phyloP scores from a whole-genome alignment of 306 rosid genomes.

The Fragaria ananassa region DNA sequence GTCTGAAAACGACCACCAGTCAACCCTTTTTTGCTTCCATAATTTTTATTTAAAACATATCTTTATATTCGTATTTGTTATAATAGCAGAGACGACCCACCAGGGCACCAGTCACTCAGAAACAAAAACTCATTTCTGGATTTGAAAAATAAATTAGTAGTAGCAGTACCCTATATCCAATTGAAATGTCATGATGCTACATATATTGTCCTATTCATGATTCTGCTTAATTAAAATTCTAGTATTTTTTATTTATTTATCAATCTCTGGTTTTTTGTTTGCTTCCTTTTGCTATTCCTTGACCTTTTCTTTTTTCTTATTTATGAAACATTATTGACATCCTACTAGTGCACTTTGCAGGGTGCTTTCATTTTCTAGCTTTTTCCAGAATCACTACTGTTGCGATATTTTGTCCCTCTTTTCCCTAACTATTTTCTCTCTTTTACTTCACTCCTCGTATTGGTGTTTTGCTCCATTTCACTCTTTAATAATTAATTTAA shows the following conservation, averaged over 20 bases:
- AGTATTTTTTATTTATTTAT: neutral
- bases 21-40: conserved; percentile 49
- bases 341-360: conserved; percentile 30
- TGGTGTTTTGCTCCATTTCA: conserved; percentile 25
- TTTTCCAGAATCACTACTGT: conserved; percentile 43
- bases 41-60: conserved; percentile 28
- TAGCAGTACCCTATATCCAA: conserved; percentile 41
- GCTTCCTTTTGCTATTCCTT: conserved; percentile 34
- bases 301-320: conserved; percentile 5
- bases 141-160: conserved; percentile 20
- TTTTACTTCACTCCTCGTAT: conserved; percentile 23
- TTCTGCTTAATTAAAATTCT: conserved; percentile 40
- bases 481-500: neutral
- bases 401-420: conserved; percentile 39
- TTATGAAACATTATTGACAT: conserved; percentile 26
- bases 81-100: conserved; percentile 53
- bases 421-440: conserved; percentile 22
- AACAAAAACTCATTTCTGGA: conserved; percentile 47
- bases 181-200: conserved; percentile 36
- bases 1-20: conserved; percentile 81
- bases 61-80: conserved; percentile 37
- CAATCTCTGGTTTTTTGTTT: conserved; percentile 20
- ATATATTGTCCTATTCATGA: conserved; percentile 37
- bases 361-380: conserved; percentile 65
- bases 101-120: conserved; percentile 49